Base-by-base conservation (phyloP, 331 rosid species). In the Malus hybrid region DNA sequence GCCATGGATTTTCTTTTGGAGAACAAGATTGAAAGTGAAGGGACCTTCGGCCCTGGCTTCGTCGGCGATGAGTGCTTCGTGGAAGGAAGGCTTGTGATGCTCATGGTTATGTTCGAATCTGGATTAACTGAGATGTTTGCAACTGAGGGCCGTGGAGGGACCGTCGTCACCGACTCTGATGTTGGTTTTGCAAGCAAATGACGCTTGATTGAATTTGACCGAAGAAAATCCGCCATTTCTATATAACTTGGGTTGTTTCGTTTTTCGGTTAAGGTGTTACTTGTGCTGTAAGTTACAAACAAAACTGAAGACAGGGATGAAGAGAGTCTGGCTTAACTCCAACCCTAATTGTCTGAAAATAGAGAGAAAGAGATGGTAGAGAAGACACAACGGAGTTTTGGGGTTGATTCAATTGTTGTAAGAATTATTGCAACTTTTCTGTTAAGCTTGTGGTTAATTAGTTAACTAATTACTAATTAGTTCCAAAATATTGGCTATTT, bases 1-100 rank as follows among this genome's bases (percentile, higher is more conserved):
- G 86, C 84, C 5, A 79, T 48, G 1, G 91, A 82, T 68, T 73
- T 88, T 84, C 88, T 88, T 7, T 88, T 74, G 80, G 79, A 86
- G 81, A 88, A 57, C 71, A 88, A 72, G 67, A 75, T 32, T 16
- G 72, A 86, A 20, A 76, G 86, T n/a, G 57, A 5, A 79, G 82
- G 86, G 81, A 44, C 61, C 65, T 69, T 86, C 24, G 26, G 79
- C 44, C 22, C 22, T 53, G 84, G 71, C 84, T 88, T 94, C 10
- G 84, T 50, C 26, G 75, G 75, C 5, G 63, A 71, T 3, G 20
- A 34, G 28, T 71, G 64, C 62, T 18, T 28, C 19, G 75, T 57
- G 24, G 79, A 66, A 50, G 30, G 71, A 5, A 30, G 78, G 34
- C 50, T 74, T 46, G 14, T 58, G 6, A 11, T 58, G 64, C 64